Base-by-base conservation (phyloP, 805 yeast species). In the Ogataea saltuana region DNA sequence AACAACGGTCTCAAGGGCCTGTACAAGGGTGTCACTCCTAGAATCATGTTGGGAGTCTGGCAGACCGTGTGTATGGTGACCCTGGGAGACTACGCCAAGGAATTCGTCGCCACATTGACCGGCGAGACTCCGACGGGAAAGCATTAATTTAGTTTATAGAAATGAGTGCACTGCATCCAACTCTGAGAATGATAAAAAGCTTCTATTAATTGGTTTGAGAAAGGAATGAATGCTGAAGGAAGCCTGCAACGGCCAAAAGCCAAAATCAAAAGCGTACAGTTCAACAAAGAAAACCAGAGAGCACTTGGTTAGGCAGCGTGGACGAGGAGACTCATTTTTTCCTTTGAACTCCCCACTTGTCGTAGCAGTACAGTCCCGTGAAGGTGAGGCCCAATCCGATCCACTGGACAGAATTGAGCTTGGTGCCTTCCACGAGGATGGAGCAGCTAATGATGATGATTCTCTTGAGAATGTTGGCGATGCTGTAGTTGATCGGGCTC, bases 31-130 rank as follows among this genome's bases (percentile, higher is more conserved):
- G 97, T 90, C 33, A 81, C 98, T 12, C 98, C 99, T 56, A 85
- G 99, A 76, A 80, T 93, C 55, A 97, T 96, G 44, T 77, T 93
- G 53, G 95, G 98, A 59, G 84, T 91, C 50, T 93, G 98, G 97
- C 99, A 93, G 74, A 91, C 98, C 3, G 88, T 91, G 34, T 91
- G 95, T 67, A 91, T 91, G 98, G 98, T 91, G 46, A 97, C 96
- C 10, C 81, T 93, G 54, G 99, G 98, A 65, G 99, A 93, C 62
- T 87, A 89, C 68, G 89, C 89, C 25, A 84, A 80, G 64, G 88
- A 83, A 43, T 72, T 74, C 44, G 84, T 84, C 39, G 87, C 75
- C 23, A 73, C 66, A 44, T 42, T 82, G 46, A 80, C 87, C 4
- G 86, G 86, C 40, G 80, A 80, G 52, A 60, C 54, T 34, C 84